These are phyloP conservation scores for Phascolomyces articulosus DNA, from an alignment of 371 early-diverging fungal species.

Conservation along the genomic window DNA sequence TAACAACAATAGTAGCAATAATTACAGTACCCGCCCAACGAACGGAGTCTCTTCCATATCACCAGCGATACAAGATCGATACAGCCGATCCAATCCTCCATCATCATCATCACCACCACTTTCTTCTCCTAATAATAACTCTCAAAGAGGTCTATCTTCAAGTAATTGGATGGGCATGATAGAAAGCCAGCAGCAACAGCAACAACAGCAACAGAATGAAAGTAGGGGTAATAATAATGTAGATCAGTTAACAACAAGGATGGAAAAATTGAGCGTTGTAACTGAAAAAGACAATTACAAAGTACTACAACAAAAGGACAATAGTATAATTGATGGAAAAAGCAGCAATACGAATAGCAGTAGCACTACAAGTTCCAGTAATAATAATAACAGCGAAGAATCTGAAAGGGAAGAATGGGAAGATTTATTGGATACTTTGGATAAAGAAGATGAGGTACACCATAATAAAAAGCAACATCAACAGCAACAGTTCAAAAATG, in stretches of 20 bases:
- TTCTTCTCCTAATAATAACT: background rate
- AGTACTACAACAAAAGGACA: no score
- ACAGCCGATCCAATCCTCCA: no score
- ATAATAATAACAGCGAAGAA: background rate
- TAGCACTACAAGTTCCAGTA: no score
- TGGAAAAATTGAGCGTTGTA: background rate
- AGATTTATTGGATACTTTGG: conserved; percentile 29
- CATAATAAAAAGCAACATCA: background rate
- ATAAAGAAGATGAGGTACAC: conserved; percentile 15
- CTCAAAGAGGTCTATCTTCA: background rate
- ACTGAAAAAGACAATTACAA: no score
- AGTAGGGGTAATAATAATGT: background rate
- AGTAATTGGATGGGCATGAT: background rate
- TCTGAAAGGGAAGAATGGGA: conserved; percentile 27
- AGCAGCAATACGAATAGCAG: no score
- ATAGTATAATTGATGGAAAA: no score
- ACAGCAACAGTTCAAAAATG: background rate
- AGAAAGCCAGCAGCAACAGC: background rate
- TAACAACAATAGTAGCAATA: background rate
- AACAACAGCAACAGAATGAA: background rate
- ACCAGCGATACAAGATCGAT: background rate
- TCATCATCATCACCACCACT: no score
- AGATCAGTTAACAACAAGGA: background rate
- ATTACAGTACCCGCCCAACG: background rate
- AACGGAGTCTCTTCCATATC: background rate